Percentiles rank a stretch among this genome's conserved stretches.
phyloP scores from a whole-genome alignment of 2,329 filamentous ascomycete genomes.

The Talaromyces islandicus region DNA sequence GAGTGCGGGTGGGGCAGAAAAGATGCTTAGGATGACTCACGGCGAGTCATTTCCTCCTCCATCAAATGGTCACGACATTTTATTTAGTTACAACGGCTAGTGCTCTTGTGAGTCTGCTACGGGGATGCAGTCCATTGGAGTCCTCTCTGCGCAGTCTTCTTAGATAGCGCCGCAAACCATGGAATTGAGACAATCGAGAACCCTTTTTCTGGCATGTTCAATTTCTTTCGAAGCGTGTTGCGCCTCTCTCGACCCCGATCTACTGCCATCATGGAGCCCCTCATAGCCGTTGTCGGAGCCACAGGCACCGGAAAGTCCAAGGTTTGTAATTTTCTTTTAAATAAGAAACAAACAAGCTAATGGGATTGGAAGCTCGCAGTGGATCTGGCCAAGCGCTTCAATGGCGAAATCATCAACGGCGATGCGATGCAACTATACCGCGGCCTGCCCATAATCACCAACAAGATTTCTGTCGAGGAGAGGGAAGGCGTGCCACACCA shows the following conservation, averaged over 20 bases:
- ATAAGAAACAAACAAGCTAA: constrained; percentile 19
- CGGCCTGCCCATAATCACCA: constrained; percentile 89
- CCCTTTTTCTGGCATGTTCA: constrained; percentile 20
- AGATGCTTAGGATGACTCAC: not conserved
- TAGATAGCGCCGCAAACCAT: not conserved
- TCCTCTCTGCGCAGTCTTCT: not conserved
- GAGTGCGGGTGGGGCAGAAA: not conserved
- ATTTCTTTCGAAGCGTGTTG: constrained; percentile 15
- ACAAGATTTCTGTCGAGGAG: constrained; percentile 75
- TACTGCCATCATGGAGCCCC: constrained; percentile 42
- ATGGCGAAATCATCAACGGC: constrained; percentile 93
- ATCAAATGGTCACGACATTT: not conserved
- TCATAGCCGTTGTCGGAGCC: constrained; percentile 79
- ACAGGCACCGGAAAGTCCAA: constrained; percentile 93
- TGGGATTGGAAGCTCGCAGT: constrained; percentile 65
- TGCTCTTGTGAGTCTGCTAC: not conserved
- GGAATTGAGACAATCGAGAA: not conserved
- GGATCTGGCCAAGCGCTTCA: constrained; percentile 72
- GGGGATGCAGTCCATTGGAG: not conserved
- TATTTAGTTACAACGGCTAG: too few species aligned
- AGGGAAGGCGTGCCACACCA: constrained; percentile 80
- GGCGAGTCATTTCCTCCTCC: not conserved
- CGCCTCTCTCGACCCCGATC: constrained; percentile 15
- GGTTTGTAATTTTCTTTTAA: constrained; percentile 41
- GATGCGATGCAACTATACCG: constrained; percentile 98